Conservation (phyloP, 1,284 basidiomycete genomes). For the Malassezia slooffiae region DNA sequence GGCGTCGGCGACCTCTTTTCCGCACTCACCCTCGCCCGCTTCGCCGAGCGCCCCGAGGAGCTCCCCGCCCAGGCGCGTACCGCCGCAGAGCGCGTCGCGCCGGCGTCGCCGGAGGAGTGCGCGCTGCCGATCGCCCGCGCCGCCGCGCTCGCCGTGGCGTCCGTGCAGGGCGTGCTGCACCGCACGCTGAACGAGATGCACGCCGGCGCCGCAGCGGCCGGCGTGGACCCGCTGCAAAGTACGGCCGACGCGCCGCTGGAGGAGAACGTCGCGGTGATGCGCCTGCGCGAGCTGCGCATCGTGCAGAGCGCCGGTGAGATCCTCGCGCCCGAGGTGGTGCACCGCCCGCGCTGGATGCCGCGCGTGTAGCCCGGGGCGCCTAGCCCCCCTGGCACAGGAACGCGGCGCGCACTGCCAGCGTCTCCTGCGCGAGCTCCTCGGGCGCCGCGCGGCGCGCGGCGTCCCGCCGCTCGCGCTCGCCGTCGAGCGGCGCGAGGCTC, state of each 20-base stretch:
- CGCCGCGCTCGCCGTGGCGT: constrained; percentile 57
- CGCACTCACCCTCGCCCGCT: constrained; percentile 77
- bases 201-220: neutral
- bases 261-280: constrained; percentile 29
- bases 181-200: constrained; percentile 5
- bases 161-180: constrained; percentile 69
- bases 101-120: neutral
- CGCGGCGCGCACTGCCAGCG: too few relatives aligned
- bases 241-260: constrained; percentile 18
- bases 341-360: constrained; percentile 25
- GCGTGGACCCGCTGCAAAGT: constrained; percentile 9
- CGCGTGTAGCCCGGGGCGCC: too few relatives aligned
- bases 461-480: too few relatives aligned
- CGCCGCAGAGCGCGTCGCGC: neutral
- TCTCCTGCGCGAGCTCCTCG: too few relatives aligned
- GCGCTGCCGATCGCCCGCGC: constrained; percentile 52
- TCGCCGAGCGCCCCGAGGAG: constrained; percentile 37
- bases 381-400: too few relatives aligned
- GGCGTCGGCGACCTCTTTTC: constrained; percentile 97
- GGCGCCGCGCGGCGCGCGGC: too few relatives aligned
- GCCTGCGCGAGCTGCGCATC: constrained; percentile 35
- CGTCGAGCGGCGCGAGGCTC: constrained; percentile 1
- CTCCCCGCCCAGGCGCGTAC: constrained; percentile 6
- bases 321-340: constrained; percentile 27
- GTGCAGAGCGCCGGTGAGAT: constrained; percentile 37